Evolutionary conservation across 169 alveolate species (phyloP), one percentile per base, ranked within the genome.

Genomic region (Theileria equi): DNA sequence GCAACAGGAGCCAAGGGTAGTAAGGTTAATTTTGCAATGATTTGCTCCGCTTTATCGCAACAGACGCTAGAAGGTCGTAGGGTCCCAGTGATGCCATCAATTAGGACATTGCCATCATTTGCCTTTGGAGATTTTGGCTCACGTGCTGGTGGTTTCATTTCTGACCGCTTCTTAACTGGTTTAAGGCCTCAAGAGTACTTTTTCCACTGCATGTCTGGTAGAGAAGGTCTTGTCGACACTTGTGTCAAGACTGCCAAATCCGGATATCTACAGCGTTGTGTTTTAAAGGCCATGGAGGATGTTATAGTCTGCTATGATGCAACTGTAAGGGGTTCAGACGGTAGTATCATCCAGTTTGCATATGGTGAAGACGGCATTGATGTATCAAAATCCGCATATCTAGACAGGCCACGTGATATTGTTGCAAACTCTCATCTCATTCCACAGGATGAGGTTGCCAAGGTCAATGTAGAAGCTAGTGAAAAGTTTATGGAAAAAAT

Each of bases 191-290:
- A 96, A 80, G 99, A 97, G 83, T 97, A 93, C 91, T 97, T 91
- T 81, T 97, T 96, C 94, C 99, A 97, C 84, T 95, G 98, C 67
- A 97, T 97, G 99, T 98, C 99, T 11, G 99, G 99, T 10, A 94
- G 99, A 78, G 99, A 97, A 89, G 99, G 99, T 16, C 88, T 97
- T 34, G 97, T 97, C 54, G 99, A 97, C 81, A 97, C 99, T 11
- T 98, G 99, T 0, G 99, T 97, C 34, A 97, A 97, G 84, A 97
- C 99, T 0, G 92, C 97, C 28, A 92, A 98, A 64, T 89, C 97
- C 54, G 99, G 99, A 17, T 98, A 98, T 73, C 82, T 98, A 45
- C 98, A 98, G 86, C 93, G 99, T 62, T 96, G 99, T 70, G 71
- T 95, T 32, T 89, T 97, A 70, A 97, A 97, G 82, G 96, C 95